Evolutionary conservation across 139 green algal genomes (phyloP).

Genomic region (Nannochloris sp.): DNA sequence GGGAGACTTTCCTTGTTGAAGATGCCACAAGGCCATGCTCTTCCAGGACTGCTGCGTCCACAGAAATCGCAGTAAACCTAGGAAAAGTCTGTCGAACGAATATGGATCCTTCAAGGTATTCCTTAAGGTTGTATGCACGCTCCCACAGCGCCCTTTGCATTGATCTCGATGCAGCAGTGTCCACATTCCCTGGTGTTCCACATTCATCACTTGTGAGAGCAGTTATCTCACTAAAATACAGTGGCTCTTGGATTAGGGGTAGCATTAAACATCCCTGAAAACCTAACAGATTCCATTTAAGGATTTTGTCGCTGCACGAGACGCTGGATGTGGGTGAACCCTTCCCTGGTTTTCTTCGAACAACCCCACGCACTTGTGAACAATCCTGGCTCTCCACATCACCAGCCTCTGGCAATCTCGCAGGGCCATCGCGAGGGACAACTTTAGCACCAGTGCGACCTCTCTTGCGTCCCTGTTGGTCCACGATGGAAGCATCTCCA

Average conservation of each 20-base stretch:
- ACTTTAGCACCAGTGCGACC: slow-evolving; percentile 43
- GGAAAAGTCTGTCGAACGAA: too few relatives aligned
- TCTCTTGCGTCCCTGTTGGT: neutral
- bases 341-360: slow-evolving; percentile 81
- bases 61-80: too few relatives aligned
- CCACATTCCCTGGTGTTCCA: neutral
- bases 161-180: neutral
- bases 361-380: slow-evolving; percentile 37
- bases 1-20: neutral
- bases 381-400: slow-evolving; percentile 52
- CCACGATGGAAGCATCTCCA: slow-evolving; percentile 66
- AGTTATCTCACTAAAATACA: slow-evolving; percentile 45
- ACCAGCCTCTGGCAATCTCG: slow-evolving; percentile 23
- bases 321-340: slow-evolving; percentile 81
- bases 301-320: slow-evolving; percentile 94
- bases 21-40: neutral
- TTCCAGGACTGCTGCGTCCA: too few relatives aligned
- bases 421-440: slow-evolving; percentile 8
- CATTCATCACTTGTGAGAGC: slow-evolving; percentile 18
- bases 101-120: too few relatives aligned
- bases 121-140: neutral
- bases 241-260: slow-evolving; percentile 41
- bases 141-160: neutral
- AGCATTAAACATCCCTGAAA: slow-evolving; percentile 54
- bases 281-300: slow-evolving; percentile 71